phyloP scores from a whole-genome alignment of 805 yeast genomes.

The Starmerella stigmatis region DNA sequence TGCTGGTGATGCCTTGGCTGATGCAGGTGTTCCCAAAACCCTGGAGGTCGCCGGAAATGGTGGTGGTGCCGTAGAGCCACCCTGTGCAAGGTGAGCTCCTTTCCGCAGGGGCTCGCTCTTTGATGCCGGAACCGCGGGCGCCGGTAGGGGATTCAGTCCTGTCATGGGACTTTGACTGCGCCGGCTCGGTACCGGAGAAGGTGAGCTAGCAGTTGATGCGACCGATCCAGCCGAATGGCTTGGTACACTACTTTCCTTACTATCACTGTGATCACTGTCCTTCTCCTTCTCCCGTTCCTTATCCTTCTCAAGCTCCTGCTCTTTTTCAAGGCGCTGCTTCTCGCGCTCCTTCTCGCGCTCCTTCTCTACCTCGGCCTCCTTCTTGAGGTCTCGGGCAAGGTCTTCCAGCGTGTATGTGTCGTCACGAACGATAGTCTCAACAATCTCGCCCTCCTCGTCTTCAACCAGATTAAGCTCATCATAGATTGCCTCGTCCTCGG shows the following conservation, averaged over 20 bases:
- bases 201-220: constrained; percentile 14
- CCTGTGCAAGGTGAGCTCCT: constrained; percentile 22
- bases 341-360: constrained; percentile 18
- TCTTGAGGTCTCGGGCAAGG: constrained; percentile 30
- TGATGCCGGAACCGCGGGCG: constrained; percentile 24
- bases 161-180: constrained; percentile 17
- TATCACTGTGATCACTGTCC: constrained; percentile 1
- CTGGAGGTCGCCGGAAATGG: constrained; percentile 5
- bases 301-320: constrained; percentile 22
- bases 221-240: neutral
- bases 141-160: constrained; percentile 26
- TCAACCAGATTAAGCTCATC: constrained; percentile 69
- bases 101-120: constrained; percentile 17
- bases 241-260: constrained; percentile 10
- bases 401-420: constrained; percentile 31
- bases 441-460: constrained; percentile 41
- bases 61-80: constrained; percentile 21
- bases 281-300: constrained; percentile 14
- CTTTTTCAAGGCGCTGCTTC: constrained; percentile 20
- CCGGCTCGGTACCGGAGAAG: constrained; percentile 13
- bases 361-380: constrained; percentile 30
- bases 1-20: constrained; percentile 1
- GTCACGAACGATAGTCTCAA: constrained; percentile 28
- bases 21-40: neutral
- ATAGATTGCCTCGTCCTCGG: constrained; percentile 86